Base-by-base conservation (phyloP, 805 yeast genomes). In the Lachancea dasiensis region DNA sequence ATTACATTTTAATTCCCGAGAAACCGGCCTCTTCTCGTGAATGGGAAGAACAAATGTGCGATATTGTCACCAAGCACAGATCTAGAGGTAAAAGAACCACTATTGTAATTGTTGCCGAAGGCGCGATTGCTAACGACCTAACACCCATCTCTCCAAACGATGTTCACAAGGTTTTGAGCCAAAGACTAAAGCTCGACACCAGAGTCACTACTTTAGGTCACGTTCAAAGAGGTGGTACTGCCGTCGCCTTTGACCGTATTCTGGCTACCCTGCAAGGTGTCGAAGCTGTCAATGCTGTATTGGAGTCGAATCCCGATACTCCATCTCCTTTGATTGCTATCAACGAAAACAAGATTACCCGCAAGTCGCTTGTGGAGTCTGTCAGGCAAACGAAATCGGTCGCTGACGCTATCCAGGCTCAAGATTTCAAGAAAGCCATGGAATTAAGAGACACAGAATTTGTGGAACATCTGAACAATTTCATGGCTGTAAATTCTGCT, bases 161-260 rank as follows among this genome's bases (percentile, higher is more conserved):
- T 45, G 97, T 92, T 41, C 81, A 82, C 63, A 77, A 86, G 37
- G 92, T 81, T 14, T 69, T 92, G 42, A 85, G 84, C 34, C 79
- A 79, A 90, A 90, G 48, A 33, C 67, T 92, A 46, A 95, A 95
- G 9, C 73, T 92, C 39, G 98, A 92, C 60, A 90, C 97, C 6
- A 79, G 97, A 62, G 80, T 90, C 52, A 92, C 98, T 29, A 86
- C 94, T 11, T 70, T 92, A 51, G 98, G 98, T 39, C 98, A 92
- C 61, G 97, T 92, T 38, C 98, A 92, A 71, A 78, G 98, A 65
- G 98, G 98, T 68, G 98, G 98, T 63, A 77, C 95, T 31, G 97
- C 98, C 16, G 96, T 89, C 39, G 97, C 97, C 2, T 86, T 73
- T 52, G 98, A 92, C 62, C 77, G 98, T 58, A 63, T 82, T 56